Percentiles rank a stretch among this genome's conserved stretches.
Evolutionary conservation across 148 eudicot species (phyloP).

Genomic region (Vaccinium vitisidaea): DNA sequence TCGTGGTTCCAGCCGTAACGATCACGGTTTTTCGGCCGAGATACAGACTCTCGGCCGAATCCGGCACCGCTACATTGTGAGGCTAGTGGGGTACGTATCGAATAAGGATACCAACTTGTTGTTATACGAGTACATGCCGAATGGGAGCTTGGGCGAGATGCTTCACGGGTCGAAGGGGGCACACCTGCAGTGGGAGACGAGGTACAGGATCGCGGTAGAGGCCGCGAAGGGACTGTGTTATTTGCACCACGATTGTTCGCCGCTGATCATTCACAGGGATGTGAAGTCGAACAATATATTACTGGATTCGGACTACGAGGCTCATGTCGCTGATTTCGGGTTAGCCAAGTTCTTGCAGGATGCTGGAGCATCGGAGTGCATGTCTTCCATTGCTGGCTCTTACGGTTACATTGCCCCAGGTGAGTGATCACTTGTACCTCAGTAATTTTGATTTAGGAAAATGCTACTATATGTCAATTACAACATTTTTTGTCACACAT

Average conservation of each 20-base stretch:
- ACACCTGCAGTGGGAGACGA: constrained; percentile 74
- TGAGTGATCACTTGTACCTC: constrained; percentile 12
- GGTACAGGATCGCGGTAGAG: constrained; percentile 82
- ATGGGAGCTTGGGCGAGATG: constrained; percentile 93
- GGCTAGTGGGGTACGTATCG: constrained; percentile 71
- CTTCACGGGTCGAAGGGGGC: constrained; percentile 79
- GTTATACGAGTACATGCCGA: constrained; percentile 86
- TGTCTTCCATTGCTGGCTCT: constrained; percentile 91
- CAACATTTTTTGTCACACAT: no score
- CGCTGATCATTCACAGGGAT: constrained; percentile 79
- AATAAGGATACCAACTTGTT: constrained; percentile 73
- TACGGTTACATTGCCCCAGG: constrained; percentile 98
- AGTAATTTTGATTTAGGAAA: neutral
- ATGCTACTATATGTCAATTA: no score
- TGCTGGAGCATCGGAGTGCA: constrained; percentile 65
- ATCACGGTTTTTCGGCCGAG: constrained; percentile 78
- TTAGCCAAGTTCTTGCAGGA: constrained; percentile 76
- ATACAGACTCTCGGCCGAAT: constrained; percentile 78
- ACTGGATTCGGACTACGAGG: constrained; percentile 79
- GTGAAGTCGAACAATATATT: constrained; percentile 88
- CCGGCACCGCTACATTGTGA: constrained; percentile 73
- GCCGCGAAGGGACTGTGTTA: constrained; percentile 89
- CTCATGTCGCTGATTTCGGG: constrained; percentile 98
- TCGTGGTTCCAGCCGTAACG: constrained; percentile 37
- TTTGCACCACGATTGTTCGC: constrained; percentile 87